These are phyloP conservation scores for Nigrospora sphaerica DNA, from an alignment of 2,329 filamentous ascomycete species.

Conservation along the genomic window DNA sequence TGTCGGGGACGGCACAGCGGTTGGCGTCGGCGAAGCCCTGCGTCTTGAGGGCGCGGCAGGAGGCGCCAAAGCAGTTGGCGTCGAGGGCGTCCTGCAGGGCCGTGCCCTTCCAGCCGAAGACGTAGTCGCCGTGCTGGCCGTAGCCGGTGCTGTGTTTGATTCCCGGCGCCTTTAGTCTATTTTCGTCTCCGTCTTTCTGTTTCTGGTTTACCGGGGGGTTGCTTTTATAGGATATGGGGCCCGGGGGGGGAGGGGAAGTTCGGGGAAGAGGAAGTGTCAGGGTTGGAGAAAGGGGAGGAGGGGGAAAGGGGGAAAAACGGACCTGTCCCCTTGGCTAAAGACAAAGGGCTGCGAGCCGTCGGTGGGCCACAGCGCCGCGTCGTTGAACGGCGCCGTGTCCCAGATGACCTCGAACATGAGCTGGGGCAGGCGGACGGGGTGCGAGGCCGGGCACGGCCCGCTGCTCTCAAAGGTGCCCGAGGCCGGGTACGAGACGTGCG, in stretches of 20 bases:
- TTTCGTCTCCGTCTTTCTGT: background rate
- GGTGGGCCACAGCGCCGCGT: slow-evolving; percentile 17
- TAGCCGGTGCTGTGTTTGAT: slow-evolving; percentile 3
- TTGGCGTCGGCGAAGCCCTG: slow-evolving; percentile 5
- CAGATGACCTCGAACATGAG: slow-evolving; percentile 57
- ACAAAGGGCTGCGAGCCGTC: slow-evolving; percentile 23
- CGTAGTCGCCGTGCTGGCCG: slow-evolving; percentile 8
- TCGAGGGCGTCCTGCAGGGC: slow-evolving; percentile 6
- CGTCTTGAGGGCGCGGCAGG: slow-evolving; percentile 3
- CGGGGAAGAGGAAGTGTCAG: background rate
- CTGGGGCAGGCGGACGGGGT: slow-evolving; percentile 48
- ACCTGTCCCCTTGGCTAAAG: slow-evolving; percentile 18
- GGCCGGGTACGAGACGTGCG: slow-evolving; percentile 47
- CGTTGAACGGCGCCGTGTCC: slow-evolving; percentile 23
- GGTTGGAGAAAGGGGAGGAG: too few species aligned
- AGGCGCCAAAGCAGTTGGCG: slow-evolving; percentile 5
- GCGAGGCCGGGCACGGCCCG: slow-evolving; percentile 39
- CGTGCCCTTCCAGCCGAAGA: slow-evolving; percentile 7
- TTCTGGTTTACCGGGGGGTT: background rate
- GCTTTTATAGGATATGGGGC: background rate
- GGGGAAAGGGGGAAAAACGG: slow-evolving; percentile 7
- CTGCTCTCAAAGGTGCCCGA: slow-evolving; percentile 25
- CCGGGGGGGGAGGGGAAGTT: background rate
- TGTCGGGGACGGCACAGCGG: slow-evolving; percentile 5
- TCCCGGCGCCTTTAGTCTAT: background rate